Base-by-base conservation (phyloP, 495 filamentous ascomycete genomes). In the Hyphodiscus hymeniophilus region DNA sequence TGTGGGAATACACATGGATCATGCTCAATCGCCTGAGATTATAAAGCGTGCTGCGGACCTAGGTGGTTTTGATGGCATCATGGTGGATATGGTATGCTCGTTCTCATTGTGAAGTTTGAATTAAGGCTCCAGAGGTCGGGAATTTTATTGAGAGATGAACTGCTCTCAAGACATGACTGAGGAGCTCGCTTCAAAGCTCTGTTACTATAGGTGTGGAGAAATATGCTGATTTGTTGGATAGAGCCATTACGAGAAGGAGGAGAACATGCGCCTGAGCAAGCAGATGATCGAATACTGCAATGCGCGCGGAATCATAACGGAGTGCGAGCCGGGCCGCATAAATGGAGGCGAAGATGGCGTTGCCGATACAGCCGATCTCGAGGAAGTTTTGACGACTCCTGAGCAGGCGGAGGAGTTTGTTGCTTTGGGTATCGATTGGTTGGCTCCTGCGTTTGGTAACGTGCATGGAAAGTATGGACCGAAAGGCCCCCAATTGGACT, bases 1-100 rank as follows among this genome's bases (percentile, higher is more conserved):
- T 22, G 71, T 89, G 5, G 79, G 80, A 21, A 70, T 90, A 24
- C 84, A 89, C 63, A 74, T 89, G 58, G 84, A 89, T 68, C 85
- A 90, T 64, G 80, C 79, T 18, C 84, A 87, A 58, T 77, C 74
- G 11, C 77, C 80, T n/a, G 81, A 82, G 47, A 77, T 85, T 12
- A 82, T 88, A 56, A 52, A 52, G 11, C 75, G 75, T 0, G 77
- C 76, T 0, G 69, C 78, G 38, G 63, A 76, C 24, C 71, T 69
- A 3, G 26, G 26, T 28, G 26, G 26, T 10, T 82, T 79, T 55
- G 78, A 82, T 55, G 72, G 70, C 57, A 82, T 82, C 60, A 80
- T 80, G 73, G 72, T 81, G 0, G 77, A 81, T 61, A 81, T 79
- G 76, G n/a, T n/a, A n/a, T n/a, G n/a, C n/a, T n/a, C n/a, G n/a